phyloP scores from a whole-genome alignment of 1,284 basidiomycete species.

The Erythrobasidium hasegawianum region DNA sequence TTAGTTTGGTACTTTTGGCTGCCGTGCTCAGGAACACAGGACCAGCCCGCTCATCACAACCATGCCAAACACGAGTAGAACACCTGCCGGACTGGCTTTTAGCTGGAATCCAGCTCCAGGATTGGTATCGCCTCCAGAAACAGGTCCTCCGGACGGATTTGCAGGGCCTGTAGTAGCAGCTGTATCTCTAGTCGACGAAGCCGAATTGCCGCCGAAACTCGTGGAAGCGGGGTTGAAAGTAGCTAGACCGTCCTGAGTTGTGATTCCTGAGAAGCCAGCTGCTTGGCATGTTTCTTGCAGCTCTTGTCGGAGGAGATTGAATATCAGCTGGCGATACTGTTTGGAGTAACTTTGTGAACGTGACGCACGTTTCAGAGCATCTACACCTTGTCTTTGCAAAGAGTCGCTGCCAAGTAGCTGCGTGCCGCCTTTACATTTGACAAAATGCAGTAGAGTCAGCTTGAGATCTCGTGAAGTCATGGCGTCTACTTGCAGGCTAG shows the following conservation, averaged over 20 bases:
- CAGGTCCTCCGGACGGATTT: background rate
- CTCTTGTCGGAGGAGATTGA: too few species aligned
- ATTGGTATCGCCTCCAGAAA: background rate
- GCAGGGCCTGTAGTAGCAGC: background rate
- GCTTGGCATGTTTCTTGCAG: background rate
- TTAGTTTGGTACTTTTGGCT: too few species aligned
- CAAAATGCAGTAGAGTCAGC: background rate
- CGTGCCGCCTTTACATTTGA: background rate
- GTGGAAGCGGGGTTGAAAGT: background rate
- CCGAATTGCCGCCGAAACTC: background rate
- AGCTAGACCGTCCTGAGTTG: constrained; percentile 1
- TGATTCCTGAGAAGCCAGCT: background rate
- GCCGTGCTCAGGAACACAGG: too few species aligned
- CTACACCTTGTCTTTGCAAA: background rate
- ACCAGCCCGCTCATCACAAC: too few species aligned
- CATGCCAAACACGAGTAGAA: background rate
- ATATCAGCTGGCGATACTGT: too few species aligned
- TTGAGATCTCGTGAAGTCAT: background rate
- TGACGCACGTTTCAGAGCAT: background rate
- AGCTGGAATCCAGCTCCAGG: background rate
- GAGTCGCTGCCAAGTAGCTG: background rate
- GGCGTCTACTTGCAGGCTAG: background rate
- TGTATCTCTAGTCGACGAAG: background rate
- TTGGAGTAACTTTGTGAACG: too few species aligned
- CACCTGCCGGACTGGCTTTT: background rate